Percentiles rank a stretch among this genome's conserved stretches.
Conservation (phyloP, 805 yeast genomes). For the Blastobotrys attinorum region DNA sequence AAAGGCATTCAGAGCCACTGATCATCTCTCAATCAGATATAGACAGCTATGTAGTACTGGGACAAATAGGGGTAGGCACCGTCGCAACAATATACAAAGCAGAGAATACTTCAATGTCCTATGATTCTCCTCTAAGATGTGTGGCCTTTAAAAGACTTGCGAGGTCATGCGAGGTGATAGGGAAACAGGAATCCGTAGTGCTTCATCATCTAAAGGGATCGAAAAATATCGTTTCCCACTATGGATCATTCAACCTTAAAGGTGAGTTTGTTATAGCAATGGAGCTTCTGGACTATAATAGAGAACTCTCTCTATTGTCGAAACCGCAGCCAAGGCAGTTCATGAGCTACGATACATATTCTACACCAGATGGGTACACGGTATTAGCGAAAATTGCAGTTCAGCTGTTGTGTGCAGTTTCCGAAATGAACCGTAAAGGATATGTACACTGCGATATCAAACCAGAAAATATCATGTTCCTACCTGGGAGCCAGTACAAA, state of each 20-base stretch:
- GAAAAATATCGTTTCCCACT: conserved; percentile 4
- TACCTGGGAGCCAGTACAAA: conserved; percentile 4
- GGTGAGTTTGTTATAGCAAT: conserved; percentile 4
- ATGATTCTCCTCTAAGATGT: background rate
- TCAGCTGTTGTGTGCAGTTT: conserved; percentile 17
- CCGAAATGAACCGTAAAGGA: conserved; percentile 16
- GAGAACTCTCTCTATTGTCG: background rate
- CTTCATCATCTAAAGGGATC: conserved; percentile 2
- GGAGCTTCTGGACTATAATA: conserved; percentile 7
- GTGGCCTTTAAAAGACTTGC: conserved; percentile 9
- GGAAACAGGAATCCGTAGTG: conserved; percentile 7
- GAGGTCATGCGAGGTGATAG: conserved; percentile 2
- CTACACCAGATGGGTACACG: background rate
- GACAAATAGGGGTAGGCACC: conserved; percentile 8
- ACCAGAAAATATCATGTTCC: conserved; percentile 18
- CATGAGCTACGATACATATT: background rate
- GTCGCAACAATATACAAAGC: conserved; percentile 8
- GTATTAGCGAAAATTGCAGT: conserved; percentile 18
- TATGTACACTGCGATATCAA: conserved; percentile 21
- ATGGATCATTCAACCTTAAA: conserved; percentile 5
- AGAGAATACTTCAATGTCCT: conserved; percentile 1
- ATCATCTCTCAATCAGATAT: background rate
- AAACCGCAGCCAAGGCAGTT: conserved; percentile 2
- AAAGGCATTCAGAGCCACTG: no score
- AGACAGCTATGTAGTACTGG: conserved; percentile 1